Evolutionary conservation across 129 eudicot genomes (phyloP), one percentile per base, ranked within the genome.

Genomic region (Centrapalus pauciflorus): DNA sequence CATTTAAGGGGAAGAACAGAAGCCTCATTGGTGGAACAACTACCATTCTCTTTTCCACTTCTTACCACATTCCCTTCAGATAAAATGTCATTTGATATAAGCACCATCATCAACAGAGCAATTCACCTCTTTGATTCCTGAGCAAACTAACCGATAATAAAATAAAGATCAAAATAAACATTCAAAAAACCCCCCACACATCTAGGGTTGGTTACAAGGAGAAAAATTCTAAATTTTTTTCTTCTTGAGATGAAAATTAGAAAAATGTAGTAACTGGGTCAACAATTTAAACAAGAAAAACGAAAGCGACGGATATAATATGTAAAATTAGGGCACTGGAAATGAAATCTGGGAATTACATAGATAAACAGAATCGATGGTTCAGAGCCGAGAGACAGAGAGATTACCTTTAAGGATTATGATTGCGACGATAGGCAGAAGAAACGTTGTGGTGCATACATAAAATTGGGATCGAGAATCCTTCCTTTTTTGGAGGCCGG

Each of bases 21-120:
- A 38, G 61, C 29, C 41, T 62, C 74, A 56, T 32, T 66, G 35
- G n/a, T 10, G 20, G 83, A 69, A 35, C 56, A 50, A 58, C 27
- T 20, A 26, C 84, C 82, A 52, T 76, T 81, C 70, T 75, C 89
- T 67, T 59, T 24, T 9, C 48, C 78, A 61, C 74, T 51, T 58
- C 67, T 82, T 40, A 58, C 27, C 35, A 78, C 66, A 48, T 26
- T 72, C 61, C 60, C 86, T 62, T 71, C 67, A 32, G 77, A 57
- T 48, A 72, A 55, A 26, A 29, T 10, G 2, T 69, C 73, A 50
- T 43, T 66, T 34, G 85, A 63, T 54, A 71, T 49, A 10, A 71
- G 66, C 66, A 60, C 72, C 84, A 80, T 86, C 51, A 49, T 82
- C 49, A 46, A 54, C 46, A 58, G 32, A 72, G 23, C 10, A 49